Conservation (phyloP, 2,329 filamentous ascomycete species). For the Zymoseptoria ardabiliae region DNA sequence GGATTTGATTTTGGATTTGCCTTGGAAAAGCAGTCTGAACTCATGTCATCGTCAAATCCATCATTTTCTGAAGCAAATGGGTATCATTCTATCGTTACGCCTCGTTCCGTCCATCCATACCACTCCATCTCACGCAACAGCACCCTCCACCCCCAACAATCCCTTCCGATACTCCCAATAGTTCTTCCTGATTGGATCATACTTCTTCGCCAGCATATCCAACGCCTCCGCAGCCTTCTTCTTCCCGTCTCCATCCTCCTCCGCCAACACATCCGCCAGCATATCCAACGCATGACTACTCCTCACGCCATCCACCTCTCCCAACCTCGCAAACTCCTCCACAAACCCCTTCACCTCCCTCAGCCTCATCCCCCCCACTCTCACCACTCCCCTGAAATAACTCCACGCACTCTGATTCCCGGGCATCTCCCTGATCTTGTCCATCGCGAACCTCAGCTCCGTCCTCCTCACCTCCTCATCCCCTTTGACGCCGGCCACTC, state of each 20-base stretch:
- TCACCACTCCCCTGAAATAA: constrained; percentile 71
- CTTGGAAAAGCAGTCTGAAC: no score
- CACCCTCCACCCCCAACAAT: constrained; percentile 31
- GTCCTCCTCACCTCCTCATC: constrained; percentile 56
- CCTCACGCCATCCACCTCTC: constrained; percentile 43
- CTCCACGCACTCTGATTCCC: constrained; percentile 96
- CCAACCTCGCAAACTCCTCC: constrained; percentile 45
- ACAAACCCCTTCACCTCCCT: constrained; percentile 48
- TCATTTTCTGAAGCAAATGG: background rate
- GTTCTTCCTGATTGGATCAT: constrained; percentile 82
- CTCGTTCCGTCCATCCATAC: background rate
- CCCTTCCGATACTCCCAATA: constrained; percentile 80
- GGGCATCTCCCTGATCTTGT: constrained; percentile 68
- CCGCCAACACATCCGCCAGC: constrained; percentile 59
- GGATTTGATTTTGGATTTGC: no score
- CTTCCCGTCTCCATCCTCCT: constrained; percentile 44
- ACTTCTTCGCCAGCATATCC: constrained; percentile 69
- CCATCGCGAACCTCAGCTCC: constrained; percentile 63
- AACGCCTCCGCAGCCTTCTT: constrained; percentile 63
- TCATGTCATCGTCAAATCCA: background rate
- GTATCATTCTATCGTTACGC: background rate
- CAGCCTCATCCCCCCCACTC: constrained; percentile 52
- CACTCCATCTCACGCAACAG: background rate
- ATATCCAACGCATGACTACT: constrained; percentile 62
- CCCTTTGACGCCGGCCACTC: constrained; percentile 27